A percentile compares a stretch with the other conserved stretches of the same genome.
Evolutionary conservation across 2,329 filamentous ascomycete genomes (phyloP).

Genomic region (Calonectria leucothoes): DNA sequence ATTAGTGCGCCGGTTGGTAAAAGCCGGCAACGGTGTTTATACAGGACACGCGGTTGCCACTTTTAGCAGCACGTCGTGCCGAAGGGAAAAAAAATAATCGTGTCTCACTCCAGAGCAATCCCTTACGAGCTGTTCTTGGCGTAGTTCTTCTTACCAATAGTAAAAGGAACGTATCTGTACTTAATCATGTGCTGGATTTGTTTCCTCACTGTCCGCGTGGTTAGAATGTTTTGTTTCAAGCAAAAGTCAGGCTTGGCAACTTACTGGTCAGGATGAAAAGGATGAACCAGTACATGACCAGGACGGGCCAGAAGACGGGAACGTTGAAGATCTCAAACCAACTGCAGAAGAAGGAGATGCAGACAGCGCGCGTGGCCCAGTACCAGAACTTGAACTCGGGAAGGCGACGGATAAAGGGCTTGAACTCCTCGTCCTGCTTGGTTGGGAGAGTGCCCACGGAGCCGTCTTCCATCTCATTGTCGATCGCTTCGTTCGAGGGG

Average conservation of each 20-base stretch:
- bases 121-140: conserved; percentile 67
- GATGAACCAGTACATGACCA: conserved; percentile 99
- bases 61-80: conserved; percentile 29
- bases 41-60: conserved; percentile 37
- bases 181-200: conserved; percentile 99
- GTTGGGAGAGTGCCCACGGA: conserved; percentile 85
- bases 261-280: conserved; percentile 94
- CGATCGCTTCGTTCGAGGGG: conserved; percentile 88
- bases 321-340: conserved; percentile 97
- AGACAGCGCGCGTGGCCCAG: conserved; percentile 87
- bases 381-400: conserved; percentile 99
- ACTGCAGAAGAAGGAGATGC: conserved; percentile 86
- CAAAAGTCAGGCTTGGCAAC: conserved; percentile 50
- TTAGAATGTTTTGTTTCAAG: not conserved
- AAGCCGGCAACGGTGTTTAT: conserved; percentile 36
- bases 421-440: conserved; percentile 97
- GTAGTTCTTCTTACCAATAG: conserved; percentile 89
- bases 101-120: conserved; percentile 1
- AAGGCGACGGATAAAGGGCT: conserved; percentile 93
- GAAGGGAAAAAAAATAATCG: conserved; percentile 32
- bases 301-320: conserved; percentile 98
- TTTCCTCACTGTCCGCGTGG: conserved; percentile 79
- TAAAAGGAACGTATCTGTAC: conserved; percentile 97
- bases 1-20: conserved; percentile 41
- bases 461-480: conserved; percentile 97